These are phyloP conservation scores for Apium graveolens DNA, from an alignment of 129 eudicot species.

Conservation along the genomic window DNA sequence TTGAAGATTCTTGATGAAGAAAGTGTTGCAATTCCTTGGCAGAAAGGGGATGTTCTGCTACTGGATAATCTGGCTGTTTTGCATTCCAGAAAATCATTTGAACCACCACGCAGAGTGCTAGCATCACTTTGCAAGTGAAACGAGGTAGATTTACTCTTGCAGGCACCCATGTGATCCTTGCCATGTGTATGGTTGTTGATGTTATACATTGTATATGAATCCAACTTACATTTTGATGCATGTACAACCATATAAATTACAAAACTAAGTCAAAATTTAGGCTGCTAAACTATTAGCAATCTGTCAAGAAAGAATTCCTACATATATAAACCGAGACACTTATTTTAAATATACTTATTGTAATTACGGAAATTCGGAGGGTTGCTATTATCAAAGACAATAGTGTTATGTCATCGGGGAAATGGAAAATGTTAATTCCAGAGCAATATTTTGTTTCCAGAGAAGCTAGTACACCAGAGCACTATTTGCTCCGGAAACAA, in stretches of 20 bases:
- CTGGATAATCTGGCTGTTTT: conserved; percentile 70
- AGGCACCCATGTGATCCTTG: neutral
- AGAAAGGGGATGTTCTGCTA: conserved; percentile 57
- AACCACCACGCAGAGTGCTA: conserved; percentile 67
- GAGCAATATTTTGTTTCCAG: too few species aligned
- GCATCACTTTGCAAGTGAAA: conserved; percentile 75
- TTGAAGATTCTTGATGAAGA: conserved; percentile 60
- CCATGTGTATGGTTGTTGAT: neutral
- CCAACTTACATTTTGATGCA: neutral
- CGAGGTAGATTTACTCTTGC: neutral
- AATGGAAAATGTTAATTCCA: too few species aligned
- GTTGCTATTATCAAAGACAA: too few species aligned
- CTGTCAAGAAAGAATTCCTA: neutral
- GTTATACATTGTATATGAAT: neutral
- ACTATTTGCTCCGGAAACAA: too few species aligned
- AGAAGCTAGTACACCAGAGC: too few species aligned
- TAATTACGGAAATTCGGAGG: too few species aligned
- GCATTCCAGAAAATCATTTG: conserved; percentile 55
- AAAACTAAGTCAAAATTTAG: neutral
- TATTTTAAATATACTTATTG: too few species aligned
- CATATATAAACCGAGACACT: too few species aligned
- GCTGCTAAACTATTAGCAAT: neutral
- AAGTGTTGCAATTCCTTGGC: conserved; percentile 64
- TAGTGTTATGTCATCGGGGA: too few species aligned
- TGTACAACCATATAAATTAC: neutral